Base-by-base conservation (phyloP, 768 basidiomycete genomes). In the Termitomyces sp. region DNA sequence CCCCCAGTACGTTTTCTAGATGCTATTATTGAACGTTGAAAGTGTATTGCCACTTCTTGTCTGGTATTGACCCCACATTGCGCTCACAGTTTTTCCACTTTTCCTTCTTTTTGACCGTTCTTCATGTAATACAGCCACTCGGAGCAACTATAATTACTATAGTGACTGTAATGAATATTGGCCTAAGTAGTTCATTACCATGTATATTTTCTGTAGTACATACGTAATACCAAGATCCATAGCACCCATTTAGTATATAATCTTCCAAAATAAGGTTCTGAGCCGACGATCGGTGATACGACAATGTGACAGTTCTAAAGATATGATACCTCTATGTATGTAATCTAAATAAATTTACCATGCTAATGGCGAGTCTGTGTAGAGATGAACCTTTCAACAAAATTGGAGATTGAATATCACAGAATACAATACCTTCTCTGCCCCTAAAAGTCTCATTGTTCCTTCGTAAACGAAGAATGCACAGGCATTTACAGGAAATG, bases 381-480 rank as follows among this genome's bases (percentile, higher is more conserved):
- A 65, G 60, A 64, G 61, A 18, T 57, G 56, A 53, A 18, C 41
- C 46, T 60, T 42, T 56, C 47, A 39, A 47, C 44, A 53, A 31
- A 14, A 44, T 48, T 51, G 8, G 31, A 59, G 58, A 22, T 44
- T 43, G 55, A 9, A 31, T 57, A 56, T 54, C 20, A 55, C 12
- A 36, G 37, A 69, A 42, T 20, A 72, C 53, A 67, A 59, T 62
- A 84, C 86, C 79, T 86, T 79, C 69, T 88, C 86, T 16, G 89
- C 87, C 37, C 82, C 84, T 51, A 88, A 64, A 27, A 74, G 55
- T 58, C 83, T 72, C 83, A 92, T 84, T 27, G 85, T 76, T 41
- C 83, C 86, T 71, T 91, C 89, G 69, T 88, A 92, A 2, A 90
- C 89, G 63, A 88, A 88, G 48, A 88, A 76, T 0, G 89, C 90